These are phyloP conservation scores for Plectosphaerella sp. DNA, from an alignment of 2,329 filamentous ascomycete genomes.

Conservation along the genomic window DNA sequence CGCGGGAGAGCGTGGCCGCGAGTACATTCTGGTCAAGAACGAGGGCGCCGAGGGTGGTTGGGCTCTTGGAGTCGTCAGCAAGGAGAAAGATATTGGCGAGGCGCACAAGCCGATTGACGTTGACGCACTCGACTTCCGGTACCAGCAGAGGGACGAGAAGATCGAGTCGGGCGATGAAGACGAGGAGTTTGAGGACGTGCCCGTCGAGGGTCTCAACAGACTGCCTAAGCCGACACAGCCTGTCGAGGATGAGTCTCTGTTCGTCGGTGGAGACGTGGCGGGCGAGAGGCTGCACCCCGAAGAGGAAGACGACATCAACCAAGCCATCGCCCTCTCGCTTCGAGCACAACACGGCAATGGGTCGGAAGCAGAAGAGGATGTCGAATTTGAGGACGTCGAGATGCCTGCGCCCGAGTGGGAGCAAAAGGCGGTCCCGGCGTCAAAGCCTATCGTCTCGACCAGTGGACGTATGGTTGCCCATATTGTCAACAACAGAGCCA, in stretches of 20 bases:
- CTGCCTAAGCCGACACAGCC: slow-evolving; percentile 53
- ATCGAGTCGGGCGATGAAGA: slow-evolving; percentile 62
- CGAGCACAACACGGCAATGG: slow-evolving; percentile 51
- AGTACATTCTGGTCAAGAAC: slow-evolving; percentile 96
- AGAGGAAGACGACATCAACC: slow-evolving; percentile 61
- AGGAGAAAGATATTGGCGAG: slow-evolving; percentile 73
- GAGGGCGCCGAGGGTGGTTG: slow-evolving; percentile 92
- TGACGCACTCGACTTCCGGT: slow-evolving; percentile 59
- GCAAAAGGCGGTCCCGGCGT: slow-evolving; percentile 46
- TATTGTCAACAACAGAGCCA: slow-evolving; percentile 70
- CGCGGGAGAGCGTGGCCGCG: slow-evolving; percentile 80
- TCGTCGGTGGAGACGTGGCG: slow-evolving; percentile 31
- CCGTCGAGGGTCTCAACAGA: slow-evolving; percentile 83
- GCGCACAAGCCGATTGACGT: slow-evolving; percentile 89
- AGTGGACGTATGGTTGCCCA: slow-evolving; percentile 64
- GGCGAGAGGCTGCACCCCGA: slow-evolving; percentile 29
- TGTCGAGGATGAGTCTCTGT: slow-evolving; percentile 45
- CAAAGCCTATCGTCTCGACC: slow-evolving; percentile 46
- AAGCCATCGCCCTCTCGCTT: slow-evolving; percentile 82
- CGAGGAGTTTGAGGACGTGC: slow-evolving; percentile 86
- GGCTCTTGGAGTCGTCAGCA: slow-evolving; percentile 90
- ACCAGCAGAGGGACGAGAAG: slow-evolving; percentile 53
- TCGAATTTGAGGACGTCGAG: slow-evolving; percentile 46
- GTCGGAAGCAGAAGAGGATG: slow-evolving; percentile 29
- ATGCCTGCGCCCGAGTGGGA: slow-evolving; percentile 46